Evolutionary conservation across 139 green algal species (phyloP), one percentile per base, ranked within the genome.

Genomic region (Coelastrella sp.): DNA sequence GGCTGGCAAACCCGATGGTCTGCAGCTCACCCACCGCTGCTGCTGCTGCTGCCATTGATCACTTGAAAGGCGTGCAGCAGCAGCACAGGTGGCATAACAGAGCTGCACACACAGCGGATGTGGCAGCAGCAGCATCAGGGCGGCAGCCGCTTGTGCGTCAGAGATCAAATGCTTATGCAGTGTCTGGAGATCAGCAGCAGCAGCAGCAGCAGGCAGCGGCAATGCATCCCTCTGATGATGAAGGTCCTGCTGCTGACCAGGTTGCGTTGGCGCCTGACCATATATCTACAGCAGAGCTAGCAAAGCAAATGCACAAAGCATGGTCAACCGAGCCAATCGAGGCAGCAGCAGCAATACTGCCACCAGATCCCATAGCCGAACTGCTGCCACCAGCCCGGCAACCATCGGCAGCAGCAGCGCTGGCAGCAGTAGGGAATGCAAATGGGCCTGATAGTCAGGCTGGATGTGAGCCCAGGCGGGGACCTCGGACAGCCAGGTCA

Each of bases 1-100:
- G 32, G 32, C 32, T 47, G 32, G 32, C 32, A 47, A 47, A 47
- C 32, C 1, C 32, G 32, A 47, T 47, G n/a, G 13, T 13, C n/a
- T 7, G 73, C 73, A 54, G 73, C 3, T 32, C 73, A 3, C 3
- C 73, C 7, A 32, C 16, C 3, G 71, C 73, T 78, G 73, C 13
- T 78, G 73, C 73, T 78, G 73, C 73, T 78, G 73, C 73, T 78
- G 20, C 73, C 73, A 32, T 32, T 78, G 16, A 71, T 11, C 64
- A 71, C 23, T 10, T 78, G 16, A 23, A 78, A n/a, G 19, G 73
- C 5, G 19, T 78, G 5, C 20, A 54, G 19, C 73, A 23, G 73
- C 73, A 54, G 73, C 73, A 54, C 16, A 10, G 11, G 73, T 19
- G 23, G 5, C 73, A 20, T 78, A 5, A 23, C 32, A 47, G 32